phyloP scores from a whole-genome alignment of 305 asterid species.

The Euphrasia arctica region DNA sequence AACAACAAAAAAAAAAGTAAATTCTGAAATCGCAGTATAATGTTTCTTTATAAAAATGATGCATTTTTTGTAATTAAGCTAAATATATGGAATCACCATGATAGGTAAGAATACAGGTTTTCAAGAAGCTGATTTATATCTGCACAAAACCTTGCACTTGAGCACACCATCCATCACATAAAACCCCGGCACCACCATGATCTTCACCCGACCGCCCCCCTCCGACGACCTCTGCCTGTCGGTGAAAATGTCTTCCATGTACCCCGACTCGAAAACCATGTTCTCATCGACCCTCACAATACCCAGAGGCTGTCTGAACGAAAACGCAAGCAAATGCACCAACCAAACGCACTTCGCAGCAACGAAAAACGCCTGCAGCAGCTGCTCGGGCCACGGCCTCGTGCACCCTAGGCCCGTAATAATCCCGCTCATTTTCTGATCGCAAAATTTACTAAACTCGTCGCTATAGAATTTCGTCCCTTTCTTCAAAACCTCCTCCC shows the following conservation, averaged over 20 bases:
- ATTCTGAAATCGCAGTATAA: too few species aligned
- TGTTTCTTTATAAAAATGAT: too few species aligned
- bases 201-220: constrained; percentile 58
- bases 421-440: constrained; percentile 80
- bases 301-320: constrained; percentile 54
- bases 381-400: constrained; percentile 89
- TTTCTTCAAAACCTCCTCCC: constrained; percentile 83
- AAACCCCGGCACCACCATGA: constrained; percentile 97
- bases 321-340: constrained; percentile 83
- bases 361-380: constrained; percentile 81
- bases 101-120: too few species aligned
- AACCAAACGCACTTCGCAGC: constrained; percentile 90
- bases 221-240: constrained; percentile 51
- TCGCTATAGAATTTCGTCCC: constrained; percentile 93
- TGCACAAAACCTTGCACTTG: constrained; percentile 81
- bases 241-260: constrained; percentile 72
- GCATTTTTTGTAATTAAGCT: too few species aligned
- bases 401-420: constrained; percentile 62
- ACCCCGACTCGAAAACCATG: constrained; percentile 47
- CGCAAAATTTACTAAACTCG: constrained; percentile 87
- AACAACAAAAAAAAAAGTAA: too few species aligned
- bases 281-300: constrained; percentile 76
- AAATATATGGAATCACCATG: too few species aligned
- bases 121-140: constrained; percentile 51
- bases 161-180: constrained; percentile 77